Evolutionary conservation across 2,329 filamentous ascomycete genomes (phyloP).

Genomic region (Fusarium napiforme): DNA sequence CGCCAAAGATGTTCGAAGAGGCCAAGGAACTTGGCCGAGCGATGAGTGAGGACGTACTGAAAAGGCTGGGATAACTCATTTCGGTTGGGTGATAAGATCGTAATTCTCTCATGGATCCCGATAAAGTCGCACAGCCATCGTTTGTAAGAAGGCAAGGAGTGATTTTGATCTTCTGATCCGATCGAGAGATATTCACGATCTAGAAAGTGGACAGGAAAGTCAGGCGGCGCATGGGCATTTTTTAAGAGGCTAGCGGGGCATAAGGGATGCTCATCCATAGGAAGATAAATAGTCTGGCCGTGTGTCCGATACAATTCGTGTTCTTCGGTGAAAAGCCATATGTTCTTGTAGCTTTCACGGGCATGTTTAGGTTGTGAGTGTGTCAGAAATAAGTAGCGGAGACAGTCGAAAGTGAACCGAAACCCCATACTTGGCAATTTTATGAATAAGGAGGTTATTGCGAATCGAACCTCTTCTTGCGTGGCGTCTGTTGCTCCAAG

Average conservation of each 20-base stretch:
- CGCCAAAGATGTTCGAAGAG: conserved; percentile 26
- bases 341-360: accelerated
- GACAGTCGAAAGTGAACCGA: background rate
- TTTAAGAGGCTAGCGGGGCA: conserved; percentile 10
- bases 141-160: background rate
- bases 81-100: background rate
- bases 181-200: accelerated
- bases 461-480: background rate
- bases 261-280: background rate
- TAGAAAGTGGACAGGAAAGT: background rate
- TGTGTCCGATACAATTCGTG: background rate
- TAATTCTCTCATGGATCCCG: background rate
- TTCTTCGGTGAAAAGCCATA: accelerated
- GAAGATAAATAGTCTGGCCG: conserved; percentile 7
- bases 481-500: conserved; percentile 18
- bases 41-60: conserved; percentile 8
- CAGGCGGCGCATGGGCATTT: background rate
- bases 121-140: conserved; percentile 15
- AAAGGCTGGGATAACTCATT: conserved; percentile 9
- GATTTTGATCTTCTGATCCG: accelerated
- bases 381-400: conserved; percentile 17
- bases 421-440: too few species aligned
- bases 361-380: background rate
- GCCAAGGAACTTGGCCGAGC: conserved; percentile 2
- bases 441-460: background rate